These are phyloP conservation scores for Hypoxylon sp. DNA, from an alignment of 2,329 filamentous ascomycete genomes.

Conservation along the genomic window DNA sequence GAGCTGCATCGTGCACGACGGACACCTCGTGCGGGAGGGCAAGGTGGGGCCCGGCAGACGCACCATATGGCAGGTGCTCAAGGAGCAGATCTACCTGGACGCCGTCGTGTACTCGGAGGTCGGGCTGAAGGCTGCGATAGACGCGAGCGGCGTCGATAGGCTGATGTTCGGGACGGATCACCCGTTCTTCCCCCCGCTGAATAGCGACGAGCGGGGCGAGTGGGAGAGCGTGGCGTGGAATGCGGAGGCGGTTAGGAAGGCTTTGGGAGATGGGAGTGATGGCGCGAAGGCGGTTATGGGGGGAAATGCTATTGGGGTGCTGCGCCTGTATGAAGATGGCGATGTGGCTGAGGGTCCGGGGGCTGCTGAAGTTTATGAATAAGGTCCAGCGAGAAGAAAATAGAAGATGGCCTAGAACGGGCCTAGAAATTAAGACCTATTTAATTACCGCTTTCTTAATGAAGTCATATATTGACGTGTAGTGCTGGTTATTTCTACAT, in stretches of 20 bases:
- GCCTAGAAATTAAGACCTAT: too few relatives aligned
- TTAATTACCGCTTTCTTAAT: too few relatives aligned
- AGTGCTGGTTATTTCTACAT: too few relatives aligned
- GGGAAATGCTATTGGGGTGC: slow-evolving; percentile 52
- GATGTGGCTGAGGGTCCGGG: background rate
- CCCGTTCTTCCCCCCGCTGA: slow-evolving; percentile 86
- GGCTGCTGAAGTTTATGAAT: background rate
- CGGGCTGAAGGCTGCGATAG: slow-evolving; percentile 78
- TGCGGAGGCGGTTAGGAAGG: slow-evolving; percentile 56
- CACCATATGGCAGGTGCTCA: slow-evolving; percentile 70
- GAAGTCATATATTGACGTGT: too few relatives aligned
- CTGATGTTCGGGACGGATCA: slow-evolving; percentile 88
- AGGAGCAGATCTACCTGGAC: slow-evolving; percentile 87
- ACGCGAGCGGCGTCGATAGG: slow-evolving; percentile 76
- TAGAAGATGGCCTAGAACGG: background rate
- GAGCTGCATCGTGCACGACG: slow-evolving; percentile 88
- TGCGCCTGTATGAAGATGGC: slow-evolving; percentile 50
- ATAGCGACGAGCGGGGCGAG: slow-evolving; percentile 71
- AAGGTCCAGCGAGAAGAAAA: background rate
- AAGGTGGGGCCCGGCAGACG: slow-evolving; percentile 65
- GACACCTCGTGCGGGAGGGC: slow-evolving; percentile 76
- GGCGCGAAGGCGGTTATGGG: slow-evolving; percentile 53
- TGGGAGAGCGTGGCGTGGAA: slow-evolving; percentile 79
- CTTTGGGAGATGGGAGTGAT: slow-evolving; percentile 51
- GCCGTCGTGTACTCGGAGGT: slow-evolving; percentile 87